phyloP scores from a whole-genome alignment of 495 filamentous ascomycete species.

The Mytilinidion resinicola region DNA sequence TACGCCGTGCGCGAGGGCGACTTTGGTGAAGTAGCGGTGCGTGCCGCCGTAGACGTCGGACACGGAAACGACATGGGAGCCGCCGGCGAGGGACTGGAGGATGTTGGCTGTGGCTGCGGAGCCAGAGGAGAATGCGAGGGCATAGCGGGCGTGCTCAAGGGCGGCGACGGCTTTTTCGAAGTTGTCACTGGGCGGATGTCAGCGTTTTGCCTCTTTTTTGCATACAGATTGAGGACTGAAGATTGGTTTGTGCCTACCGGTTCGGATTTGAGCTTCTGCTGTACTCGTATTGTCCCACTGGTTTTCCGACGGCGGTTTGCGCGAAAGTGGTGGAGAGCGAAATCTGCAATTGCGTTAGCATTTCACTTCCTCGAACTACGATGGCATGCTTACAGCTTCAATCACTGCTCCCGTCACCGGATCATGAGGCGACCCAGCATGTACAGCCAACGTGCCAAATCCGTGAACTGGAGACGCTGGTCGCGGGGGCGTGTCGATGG shows the following conservation, averaged over 20 bases:
- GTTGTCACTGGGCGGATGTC: slow-evolving; percentile 52
- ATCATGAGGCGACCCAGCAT: slow-evolving; percentile 86
- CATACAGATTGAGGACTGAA: background rate
- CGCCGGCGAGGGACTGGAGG: slow-evolving; percentile 84
- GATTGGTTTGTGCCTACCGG: slow-evolving; percentile 41
- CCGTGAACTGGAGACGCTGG: slow-evolving; percentile 55
- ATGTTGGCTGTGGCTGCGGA: slow-evolving; percentile 90
- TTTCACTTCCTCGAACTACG: background rate
- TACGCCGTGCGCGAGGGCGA: slow-evolving; percentile 89
- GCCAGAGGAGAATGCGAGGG: slow-evolving; percentile 90
- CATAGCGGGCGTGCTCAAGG: slow-evolving; percentile 85
- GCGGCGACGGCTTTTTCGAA: slow-evolving; percentile 89
- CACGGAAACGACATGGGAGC: slow-evolving; percentile 91
- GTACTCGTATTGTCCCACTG: slow-evolving; percentile 86
- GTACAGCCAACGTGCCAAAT: slow-evolving; percentile 91
- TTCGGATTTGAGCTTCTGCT: slow-evolving; percentile 89
- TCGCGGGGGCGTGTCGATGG: slow-evolving; percentile 53
- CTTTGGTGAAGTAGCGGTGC: slow-evolving; percentile 97
- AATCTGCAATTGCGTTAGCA: slow-evolving; percentile 49
- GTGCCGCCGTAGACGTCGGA: slow-evolving; percentile 98
- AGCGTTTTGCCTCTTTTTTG: background rate
- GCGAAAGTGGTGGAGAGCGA: slow-evolving; percentile 92
- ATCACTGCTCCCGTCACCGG: slow-evolving; percentile 91
- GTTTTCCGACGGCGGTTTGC: slow-evolving; percentile 76
- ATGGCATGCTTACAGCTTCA: slow-evolving; percentile 53